Evolutionary conservation across 148 eudicot genomes (phyloP), one percentile per base, ranked within the genome.

Genomic region (Chenopodium album): DNA sequence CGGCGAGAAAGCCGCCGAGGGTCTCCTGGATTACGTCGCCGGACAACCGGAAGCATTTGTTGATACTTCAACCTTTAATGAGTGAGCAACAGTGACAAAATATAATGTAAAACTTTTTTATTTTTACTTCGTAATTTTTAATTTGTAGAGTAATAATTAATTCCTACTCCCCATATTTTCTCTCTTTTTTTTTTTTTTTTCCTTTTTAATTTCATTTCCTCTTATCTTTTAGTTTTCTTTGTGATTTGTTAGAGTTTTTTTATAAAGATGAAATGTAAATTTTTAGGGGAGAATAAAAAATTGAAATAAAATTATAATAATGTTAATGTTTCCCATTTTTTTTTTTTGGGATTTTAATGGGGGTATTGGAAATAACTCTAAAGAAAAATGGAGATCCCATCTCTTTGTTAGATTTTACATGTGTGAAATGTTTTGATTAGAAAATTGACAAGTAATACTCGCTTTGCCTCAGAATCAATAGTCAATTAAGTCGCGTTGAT

Each of bases 1-100:
- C 82, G 94, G 90, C 12, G 91, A 91, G 68, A 90, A 88, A 84
- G 87, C 94, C 22, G 98, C 88, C 28, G 96, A 91, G 75, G 96
- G 90, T 11, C 76, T 94, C 77, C 52, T 94, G 85, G 92, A 90
- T 78, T 91, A 75, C 74, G 98, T 94, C 6, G 92, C 98, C 10
- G 91, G 92, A 0, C 88, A 85, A 80, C 86, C 87, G 50, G 84
- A 82, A 28, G 75, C 16, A 20, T 76, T 11, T 73, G 66, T 77
- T 87, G 62, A 28, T 75, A 68, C 60, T 77, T 73, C 76, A 76
- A 60, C 37, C 54, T 79, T 73, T 79, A 84, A 14, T 87, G 19
- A 41, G 59, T 62, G 74, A 71, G 34, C 12, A 29, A 60, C 26
- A 37, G 23, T 3, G 16, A 29, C 8, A 48, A 23, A 78, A 66